Conservation (phyloP, 495 filamentous ascomycete genomes). For the Aspergillus campestris region DNA sequence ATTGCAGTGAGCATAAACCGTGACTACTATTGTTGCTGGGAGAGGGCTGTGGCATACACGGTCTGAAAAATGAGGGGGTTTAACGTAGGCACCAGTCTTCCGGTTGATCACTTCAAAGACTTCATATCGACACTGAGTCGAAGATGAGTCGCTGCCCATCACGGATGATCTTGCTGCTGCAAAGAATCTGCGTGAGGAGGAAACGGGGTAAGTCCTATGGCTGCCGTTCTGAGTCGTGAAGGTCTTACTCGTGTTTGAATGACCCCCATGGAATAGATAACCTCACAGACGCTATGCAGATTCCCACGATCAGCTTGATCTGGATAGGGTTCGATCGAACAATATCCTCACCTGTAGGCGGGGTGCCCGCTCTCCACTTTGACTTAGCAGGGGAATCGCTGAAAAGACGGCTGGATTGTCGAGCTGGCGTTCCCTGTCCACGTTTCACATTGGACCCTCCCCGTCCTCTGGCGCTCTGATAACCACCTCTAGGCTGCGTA, state of each 20-base stretch:
- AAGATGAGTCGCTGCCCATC: background rate
- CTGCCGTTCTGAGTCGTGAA: background rate
- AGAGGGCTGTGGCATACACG: slow-evolving; percentile 1
- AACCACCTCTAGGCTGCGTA: no score
- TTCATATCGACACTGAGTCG: slow-evolving; percentile 6
- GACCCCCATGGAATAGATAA: slow-evolving; percentile 12
- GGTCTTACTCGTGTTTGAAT: slow-evolving; percentile 18
- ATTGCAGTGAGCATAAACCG: background rate
- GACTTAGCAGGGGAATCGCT: slow-evolving; percentile 16
- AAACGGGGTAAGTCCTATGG: background rate
- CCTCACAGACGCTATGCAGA: slow-evolving; percentile 4
- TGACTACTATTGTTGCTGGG: background rate
- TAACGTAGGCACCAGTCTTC: slow-evolving; percentile 18
- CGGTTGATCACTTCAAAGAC: slow-evolving; percentile 17
- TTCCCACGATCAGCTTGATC: background rate
- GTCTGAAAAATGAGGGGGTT: slow-evolving; percentile 13
- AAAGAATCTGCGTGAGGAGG: slow-evolving; percentile 9
- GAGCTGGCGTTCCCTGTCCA: background rate
- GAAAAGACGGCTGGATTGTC: slow-evolving; percentile 6
- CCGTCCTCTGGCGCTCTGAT: background rate
- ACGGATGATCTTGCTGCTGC: slow-evolving; percentile 7
- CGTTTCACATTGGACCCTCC: slow-evolving; percentile 2
- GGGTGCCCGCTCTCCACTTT: slow-evolving; percentile 13
- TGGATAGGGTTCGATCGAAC: background rate
- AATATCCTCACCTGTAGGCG: slow-evolving; percentile 10